These are phyloP conservation scores for Kappamyces sp. DNA, from an alignment of 192 early-diverging fungal genomes.

Conservation along the genomic window DNA sequence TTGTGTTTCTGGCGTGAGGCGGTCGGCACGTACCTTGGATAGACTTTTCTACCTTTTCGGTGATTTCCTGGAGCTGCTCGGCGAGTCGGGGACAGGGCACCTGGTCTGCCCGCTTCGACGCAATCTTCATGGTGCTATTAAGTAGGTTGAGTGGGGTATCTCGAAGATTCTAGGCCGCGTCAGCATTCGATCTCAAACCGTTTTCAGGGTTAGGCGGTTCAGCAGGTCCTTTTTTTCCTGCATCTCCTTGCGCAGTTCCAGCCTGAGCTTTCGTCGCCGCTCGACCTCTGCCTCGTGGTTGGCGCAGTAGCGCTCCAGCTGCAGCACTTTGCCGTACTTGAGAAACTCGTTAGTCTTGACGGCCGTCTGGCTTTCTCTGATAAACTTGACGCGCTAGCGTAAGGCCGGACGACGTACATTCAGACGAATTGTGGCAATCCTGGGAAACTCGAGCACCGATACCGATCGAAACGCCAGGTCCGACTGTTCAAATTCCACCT, in stretches of 20 bases:
- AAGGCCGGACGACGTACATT: constrained; percentile 6
- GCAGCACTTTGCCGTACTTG: constrained; percentile 20
- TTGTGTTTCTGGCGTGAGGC: background rate
- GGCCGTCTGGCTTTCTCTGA: constrained; percentile 13
- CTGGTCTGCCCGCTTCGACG: background rate
- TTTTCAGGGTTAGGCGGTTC: background rate
- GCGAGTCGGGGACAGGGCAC: too few relatives aligned
- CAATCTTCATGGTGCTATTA: too few relatives aligned
- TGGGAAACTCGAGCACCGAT: constrained; percentile 20
- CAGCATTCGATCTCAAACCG: constrained; percentile 8
- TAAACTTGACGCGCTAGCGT: constrained; percentile 30
- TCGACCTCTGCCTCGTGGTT: constrained; percentile 1
- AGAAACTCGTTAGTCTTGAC: constrained; percentile 31
- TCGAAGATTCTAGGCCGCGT: too few relatives aligned
- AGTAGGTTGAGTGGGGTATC: too few relatives aligned
- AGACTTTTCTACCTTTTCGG: background rate
- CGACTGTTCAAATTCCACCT: constrained; percentile 27
- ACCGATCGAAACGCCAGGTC: constrained; percentile 7
- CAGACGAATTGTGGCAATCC: constrained; percentile 29
- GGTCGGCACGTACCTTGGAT: background rate
- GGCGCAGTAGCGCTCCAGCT: constrained; percentile 22
- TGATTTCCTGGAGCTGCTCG: constrained; percentile 5
- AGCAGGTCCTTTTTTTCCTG: background rate
- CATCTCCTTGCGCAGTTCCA: background rate
- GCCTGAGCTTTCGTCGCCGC: constrained; percentile 8